phyloP scores from a whole-genome alignment of 768 basidiomycete species.

The Termitomyces sp. region DNA sequence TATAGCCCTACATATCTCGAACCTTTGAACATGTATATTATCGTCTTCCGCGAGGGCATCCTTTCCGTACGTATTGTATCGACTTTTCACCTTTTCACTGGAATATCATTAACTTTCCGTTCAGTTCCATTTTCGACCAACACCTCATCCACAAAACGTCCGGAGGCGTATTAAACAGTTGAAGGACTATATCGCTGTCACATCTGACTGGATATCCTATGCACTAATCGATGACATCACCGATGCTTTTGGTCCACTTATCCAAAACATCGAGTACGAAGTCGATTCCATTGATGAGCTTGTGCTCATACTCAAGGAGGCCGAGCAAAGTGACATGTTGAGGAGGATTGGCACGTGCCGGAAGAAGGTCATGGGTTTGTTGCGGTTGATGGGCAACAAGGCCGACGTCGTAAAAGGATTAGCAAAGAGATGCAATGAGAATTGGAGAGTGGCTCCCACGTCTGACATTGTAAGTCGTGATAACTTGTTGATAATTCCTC shows the following conservation, averaged over 20 bases:
- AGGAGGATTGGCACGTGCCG: constrained; percentile 95
- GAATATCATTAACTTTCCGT: neutral
- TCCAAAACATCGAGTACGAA: constrained; percentile 98
- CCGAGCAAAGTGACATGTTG: constrained; percentile 98
- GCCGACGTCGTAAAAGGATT: constrained; percentile 99
- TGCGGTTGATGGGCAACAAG: constrained; percentile 98
- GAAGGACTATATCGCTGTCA: constrained; percentile 98
- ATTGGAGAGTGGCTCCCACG: constrained; percentile 97
- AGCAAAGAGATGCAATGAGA: constrained; percentile 97
- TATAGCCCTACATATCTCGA: constrained; percentile 97
- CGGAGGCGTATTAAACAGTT: constrained; percentile 97
- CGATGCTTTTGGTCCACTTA: constrained; percentile 97
- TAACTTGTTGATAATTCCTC: neutral
- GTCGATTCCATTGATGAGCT: constrained; percentile 99
- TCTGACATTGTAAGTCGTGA: constrained; percentile 78
- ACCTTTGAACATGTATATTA: constrained; percentile 99
- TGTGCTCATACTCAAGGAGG: constrained; percentile 92
- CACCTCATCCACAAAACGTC: constrained; percentile 97
- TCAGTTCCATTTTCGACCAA: constrained; percentile 96
- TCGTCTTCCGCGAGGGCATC: constrained; percentile 96
- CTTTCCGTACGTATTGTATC: constrained; percentile 67
- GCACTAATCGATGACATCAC: constrained; percentile 99
- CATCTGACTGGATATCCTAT: constrained; percentile 99
- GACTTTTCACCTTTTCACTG: no score
- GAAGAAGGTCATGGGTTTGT: constrained; percentile 98